Evolutionary conservation across 1,139 yeast species (phyloP).

Genomic region (Magnusiomyces sp.): DNA sequence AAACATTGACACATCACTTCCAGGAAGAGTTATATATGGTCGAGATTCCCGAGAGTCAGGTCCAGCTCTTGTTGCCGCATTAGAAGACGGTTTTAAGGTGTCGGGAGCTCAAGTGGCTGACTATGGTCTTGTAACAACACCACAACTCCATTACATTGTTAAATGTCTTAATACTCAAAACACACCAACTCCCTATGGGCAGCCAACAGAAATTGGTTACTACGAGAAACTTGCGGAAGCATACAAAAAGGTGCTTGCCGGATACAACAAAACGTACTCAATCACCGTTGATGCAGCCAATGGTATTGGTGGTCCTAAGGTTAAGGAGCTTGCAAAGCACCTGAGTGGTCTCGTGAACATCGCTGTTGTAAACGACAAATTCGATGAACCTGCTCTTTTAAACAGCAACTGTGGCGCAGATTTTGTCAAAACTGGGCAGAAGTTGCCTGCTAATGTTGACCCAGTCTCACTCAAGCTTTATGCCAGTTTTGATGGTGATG

Average conservation of each 20-base stretch:
- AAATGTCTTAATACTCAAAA: slow-evolving; percentile 54
- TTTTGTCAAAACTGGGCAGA: slow-evolving; percentile 82
- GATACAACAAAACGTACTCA: slow-evolving; percentile 24
- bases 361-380: slow-evolving; percentile 52
- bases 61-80: slow-evolving; percentile 50
- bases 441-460: slow-evolving; percentile 55
- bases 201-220: slow-evolving; percentile 61
- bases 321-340: slow-evolving; percentile 38
- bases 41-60: slow-evolving; percentile 60
- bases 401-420: slow-evolving; percentile 93
- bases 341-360: slow-evolving; percentile 38
- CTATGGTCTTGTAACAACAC: slow-evolving; percentile 77
- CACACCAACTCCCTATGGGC: slow-evolving; percentile 45
- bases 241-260: slow-evolving; percentile 34
- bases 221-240: slow-evolving; percentile 51
- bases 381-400: slow-evolving; percentile 46
- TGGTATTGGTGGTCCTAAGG: slow-evolving; percentile 89
- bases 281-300: slow-evolving; percentile 83
- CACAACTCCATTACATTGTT: slow-evolving; percentile 86
- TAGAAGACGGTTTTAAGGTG: slow-evolving; percentile 58
- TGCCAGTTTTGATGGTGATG: slow-evolving; percentile 95
- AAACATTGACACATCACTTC: slow-evolving; percentile 35
- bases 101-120: slow-evolving; percentile 42
- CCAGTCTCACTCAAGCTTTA: slow-evolving; percentile 40
- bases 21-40: slow-evolving; percentile 45